Conservation (phyloP, 2,329 filamentous ascomycete genomes). For the Talaromyces sp. region DNA sequence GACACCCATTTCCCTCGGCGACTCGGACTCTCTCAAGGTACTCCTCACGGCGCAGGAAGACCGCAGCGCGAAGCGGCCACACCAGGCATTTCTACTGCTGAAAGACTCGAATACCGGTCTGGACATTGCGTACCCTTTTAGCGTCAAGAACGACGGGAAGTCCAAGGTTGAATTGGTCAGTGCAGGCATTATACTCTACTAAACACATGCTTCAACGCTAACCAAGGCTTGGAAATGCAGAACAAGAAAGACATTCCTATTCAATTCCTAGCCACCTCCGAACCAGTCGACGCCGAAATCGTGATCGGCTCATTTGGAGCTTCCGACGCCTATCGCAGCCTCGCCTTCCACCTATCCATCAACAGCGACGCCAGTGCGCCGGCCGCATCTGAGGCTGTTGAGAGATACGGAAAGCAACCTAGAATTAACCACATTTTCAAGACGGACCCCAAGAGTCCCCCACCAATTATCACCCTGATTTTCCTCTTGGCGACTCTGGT, state of each 20-base stretch:
- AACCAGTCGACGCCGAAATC: conserved; percentile 73
- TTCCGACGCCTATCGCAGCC: conserved; percentile 61
- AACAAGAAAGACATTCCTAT: conserved; percentile 82
- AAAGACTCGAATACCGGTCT: conserved; percentile 70
- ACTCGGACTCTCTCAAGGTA: conserved; percentile 73
- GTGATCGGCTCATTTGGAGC: conserved; percentile 83
- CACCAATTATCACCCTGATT: conserved; percentile 70
- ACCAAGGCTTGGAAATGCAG: conserved; percentile 44
- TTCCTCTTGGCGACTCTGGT: conserved; percentile 72
- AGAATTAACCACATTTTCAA: conserved; percentile 93
- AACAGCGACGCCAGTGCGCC: conserved; percentile 60
- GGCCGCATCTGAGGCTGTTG: conserved; percentile 59
- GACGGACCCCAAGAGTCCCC: conserved; percentile 72
- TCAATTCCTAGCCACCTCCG: conserved; percentile 67
- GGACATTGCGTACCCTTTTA: conserved; percentile 81
- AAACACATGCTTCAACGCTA: background rate
- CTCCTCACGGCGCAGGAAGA: conserved; percentile 75
- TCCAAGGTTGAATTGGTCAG: conserved; percentile 78
- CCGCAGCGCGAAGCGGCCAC: conserved; percentile 74
- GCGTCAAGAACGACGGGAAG: conserved; percentile 82
- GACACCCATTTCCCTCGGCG: conserved; percentile 61
- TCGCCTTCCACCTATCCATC: conserved; percentile 70
- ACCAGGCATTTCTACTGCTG: conserved; percentile 88
- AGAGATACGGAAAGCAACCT: conserved; percentile 77
- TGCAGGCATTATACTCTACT: conserved; percentile 20